Percentiles rank a stretch among this genome's conserved stretches.
These are phyloP conservation scores for Sesbania bispinosa DNA, from an alignment of 306 rosid species.

Conservation along the genomic window DNA sequence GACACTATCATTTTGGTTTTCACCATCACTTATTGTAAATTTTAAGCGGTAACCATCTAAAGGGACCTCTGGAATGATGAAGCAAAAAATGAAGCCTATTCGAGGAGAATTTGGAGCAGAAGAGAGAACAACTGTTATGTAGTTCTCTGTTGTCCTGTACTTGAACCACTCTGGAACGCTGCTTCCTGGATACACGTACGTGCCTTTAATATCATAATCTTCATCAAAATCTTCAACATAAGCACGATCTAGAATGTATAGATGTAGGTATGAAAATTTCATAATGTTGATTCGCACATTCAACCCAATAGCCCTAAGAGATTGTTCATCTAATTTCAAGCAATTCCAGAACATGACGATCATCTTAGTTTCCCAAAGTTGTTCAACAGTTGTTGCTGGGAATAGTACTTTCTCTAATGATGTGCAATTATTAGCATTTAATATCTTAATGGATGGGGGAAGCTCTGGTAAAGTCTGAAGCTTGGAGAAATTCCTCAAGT, in stretches of 20 bases:
- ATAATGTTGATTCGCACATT: constrained; percentile 16
- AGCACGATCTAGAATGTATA: too few relatives aligned
- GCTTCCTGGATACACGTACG: constrained; percentile 24
- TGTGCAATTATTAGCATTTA: constrained; percentile 22
- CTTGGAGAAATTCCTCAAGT: neutral
- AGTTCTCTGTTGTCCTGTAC: neutral
- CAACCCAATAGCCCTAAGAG: neutral
- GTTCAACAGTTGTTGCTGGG: neutral
- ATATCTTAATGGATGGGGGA: neutral
- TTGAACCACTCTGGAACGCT: constrained; percentile 14
- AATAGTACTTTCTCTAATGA: constrained; percentile 22
- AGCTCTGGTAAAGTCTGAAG: constrained; percentile 35
- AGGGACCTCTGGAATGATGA: neutral
- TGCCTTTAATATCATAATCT: too few relatives aligned
- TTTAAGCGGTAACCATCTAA: neutral
- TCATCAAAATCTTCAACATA: too few relatives aligned
- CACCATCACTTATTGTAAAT: neutral
- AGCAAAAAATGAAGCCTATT: constrained; percentile 13
- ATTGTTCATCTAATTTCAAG: neutral
- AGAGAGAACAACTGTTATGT: neutral
- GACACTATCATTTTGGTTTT: neutral
- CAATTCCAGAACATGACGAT: constrained; percentile 16
- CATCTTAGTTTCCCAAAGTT: neutral
- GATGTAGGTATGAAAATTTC: neutral
- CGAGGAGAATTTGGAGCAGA: neutral